These are phyloP conservation scores for Solanum appendiculatum DNA, from an alignment of 257 asterid genomes.

Conservation along the genomic window DNA sequence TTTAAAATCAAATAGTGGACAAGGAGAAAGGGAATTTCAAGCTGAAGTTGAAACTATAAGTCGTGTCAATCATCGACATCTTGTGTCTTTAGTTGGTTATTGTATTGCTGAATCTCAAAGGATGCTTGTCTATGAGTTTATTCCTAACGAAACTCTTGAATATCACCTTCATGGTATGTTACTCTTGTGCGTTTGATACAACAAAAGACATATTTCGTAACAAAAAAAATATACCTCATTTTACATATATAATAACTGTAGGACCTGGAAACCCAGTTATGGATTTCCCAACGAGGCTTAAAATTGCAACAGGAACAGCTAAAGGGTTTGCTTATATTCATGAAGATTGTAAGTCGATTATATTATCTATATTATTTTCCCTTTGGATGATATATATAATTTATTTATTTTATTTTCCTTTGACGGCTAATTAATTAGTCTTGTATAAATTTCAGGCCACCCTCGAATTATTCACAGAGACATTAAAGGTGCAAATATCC, in stretches of 20 bases:
- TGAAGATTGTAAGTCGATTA: constrained; percentile 56
- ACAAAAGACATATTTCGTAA: too few species aligned
- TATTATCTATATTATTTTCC: neutral
- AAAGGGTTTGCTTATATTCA: constrained; percentile 86
- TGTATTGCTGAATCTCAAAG: neutral
- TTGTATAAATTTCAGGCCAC: constrained; percentile 20
- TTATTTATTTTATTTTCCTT: too few species aligned
- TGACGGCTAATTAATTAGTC: neutral
- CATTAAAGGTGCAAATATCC: constrained; percentile 41
- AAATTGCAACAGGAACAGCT: constrained; percentile 80
- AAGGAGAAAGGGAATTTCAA: constrained; percentile 13
- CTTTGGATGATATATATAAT: neutral
- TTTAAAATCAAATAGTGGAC: constrained; percentile 5
- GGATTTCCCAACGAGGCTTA: constrained; percentile 66
- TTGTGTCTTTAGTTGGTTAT: neutral
- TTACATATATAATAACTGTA: constrained; percentile 5
- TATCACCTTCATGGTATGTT: neutral
- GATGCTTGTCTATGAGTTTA: neutral
- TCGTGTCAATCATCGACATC: neutral
- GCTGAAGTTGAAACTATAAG: neutral
- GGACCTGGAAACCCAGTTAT: constrained; percentile 61
- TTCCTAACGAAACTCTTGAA: neutral
- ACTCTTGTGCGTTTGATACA: too few species aligned
- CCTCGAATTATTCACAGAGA: constrained; percentile 45
- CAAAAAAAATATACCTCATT: too few species aligned